Evolutionary conservation across 495 filamentous ascomycete species (phyloP).

Genomic region (Trichocladium uniseriatum): DNA sequence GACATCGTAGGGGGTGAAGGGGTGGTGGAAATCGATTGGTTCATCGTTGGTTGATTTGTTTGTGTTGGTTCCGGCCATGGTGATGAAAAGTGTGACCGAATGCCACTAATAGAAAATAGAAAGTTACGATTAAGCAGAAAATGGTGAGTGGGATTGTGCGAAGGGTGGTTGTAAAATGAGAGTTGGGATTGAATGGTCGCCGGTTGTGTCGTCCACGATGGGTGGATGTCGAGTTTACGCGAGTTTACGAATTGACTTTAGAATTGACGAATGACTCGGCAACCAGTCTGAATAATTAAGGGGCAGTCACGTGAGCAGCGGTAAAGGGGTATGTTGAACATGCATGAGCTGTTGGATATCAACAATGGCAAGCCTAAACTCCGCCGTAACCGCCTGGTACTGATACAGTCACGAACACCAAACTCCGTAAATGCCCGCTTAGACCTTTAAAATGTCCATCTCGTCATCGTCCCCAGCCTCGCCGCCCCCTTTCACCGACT

Average conservation of each 20-base stretch:
- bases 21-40: conserved; percentile 69
- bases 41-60: neutral
- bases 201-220: no score
- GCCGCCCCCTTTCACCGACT: conserved; percentile 3
- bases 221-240: no score
- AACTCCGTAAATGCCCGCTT: conserved; percentile 4
- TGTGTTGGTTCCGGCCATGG: neutral
- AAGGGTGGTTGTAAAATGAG: no score
- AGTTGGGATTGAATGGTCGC: no score
- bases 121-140: no score
- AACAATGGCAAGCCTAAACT: neutral
- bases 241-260: no score
- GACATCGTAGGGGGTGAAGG: conserved; percentile 83
- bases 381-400: neutral
- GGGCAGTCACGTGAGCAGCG: no score
- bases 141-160: no score
- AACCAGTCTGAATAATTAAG: no score
- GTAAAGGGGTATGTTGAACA: neutral
- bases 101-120: neutral
- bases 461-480: conserved; percentile 32
- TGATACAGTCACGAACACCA: neutral
- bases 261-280: no score
- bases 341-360: neutral
- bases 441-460: conserved; percentile 37
- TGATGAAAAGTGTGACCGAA: neutral